These are phyloP conservation scores for Salix suchowensis DNA, from an alignment of 345 rosid species.

Conservation along the genomic window DNA sequence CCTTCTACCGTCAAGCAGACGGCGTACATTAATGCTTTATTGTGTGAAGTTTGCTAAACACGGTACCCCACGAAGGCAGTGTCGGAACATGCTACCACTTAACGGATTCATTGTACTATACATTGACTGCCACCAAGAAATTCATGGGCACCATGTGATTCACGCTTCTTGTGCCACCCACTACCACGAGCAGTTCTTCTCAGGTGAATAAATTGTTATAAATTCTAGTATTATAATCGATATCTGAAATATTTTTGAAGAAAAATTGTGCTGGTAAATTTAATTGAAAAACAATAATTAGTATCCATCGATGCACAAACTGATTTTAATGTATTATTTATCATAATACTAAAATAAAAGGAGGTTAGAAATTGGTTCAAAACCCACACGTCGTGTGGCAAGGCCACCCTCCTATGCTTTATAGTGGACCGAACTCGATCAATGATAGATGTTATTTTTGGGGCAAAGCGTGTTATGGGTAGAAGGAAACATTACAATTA, in stretches of 20 bases:
- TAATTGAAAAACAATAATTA: background rate
- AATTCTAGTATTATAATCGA: background rate
- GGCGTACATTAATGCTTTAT: background rate
- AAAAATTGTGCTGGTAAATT: background rate
- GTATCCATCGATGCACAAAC: background rate
- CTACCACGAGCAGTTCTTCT: background rate
- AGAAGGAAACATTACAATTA: background rate
- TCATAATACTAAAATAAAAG: background rate
- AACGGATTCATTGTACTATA: background rate
- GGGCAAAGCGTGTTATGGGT: background rate
- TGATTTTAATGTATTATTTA: background rate
- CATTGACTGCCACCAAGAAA: background rate
- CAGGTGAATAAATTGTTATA: background rate
- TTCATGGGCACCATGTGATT: too few relatives aligned
- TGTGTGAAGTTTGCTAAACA: background rate
- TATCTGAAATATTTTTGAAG: background rate
- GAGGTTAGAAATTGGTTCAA: background rate
- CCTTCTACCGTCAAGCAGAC: background rate
- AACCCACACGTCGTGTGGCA: background rate
- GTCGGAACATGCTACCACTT: background rate
- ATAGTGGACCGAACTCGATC: background rate
- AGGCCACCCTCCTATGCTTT: background rate
- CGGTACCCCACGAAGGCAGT: background rate
- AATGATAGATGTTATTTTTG: background rate
- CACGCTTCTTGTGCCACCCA: background rate